phyloP scores from a whole-genome alignment of 768 basidiomycete species.

The Pseudohyphozyma bogoriensis region DNA sequence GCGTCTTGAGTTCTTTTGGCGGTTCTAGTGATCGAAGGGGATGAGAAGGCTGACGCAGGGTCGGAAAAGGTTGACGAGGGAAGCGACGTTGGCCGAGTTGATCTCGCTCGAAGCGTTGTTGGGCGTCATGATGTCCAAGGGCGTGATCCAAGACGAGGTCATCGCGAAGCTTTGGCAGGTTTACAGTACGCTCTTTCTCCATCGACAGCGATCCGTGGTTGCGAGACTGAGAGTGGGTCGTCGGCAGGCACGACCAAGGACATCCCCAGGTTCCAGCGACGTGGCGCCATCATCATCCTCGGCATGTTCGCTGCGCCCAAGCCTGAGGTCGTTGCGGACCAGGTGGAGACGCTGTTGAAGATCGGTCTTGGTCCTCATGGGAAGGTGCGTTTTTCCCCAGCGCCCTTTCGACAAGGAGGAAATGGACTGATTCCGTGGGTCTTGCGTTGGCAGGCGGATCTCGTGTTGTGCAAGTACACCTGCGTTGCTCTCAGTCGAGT shows the following conservation, averaged over 20 bases:
- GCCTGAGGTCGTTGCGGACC: conserved; percentile 63
- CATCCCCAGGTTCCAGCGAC: conserved; percentile 72
- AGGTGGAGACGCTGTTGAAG: conserved; percentile 71
- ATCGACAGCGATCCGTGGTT: neutral
- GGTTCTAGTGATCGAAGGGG: neutral
- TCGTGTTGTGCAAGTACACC: conserved; percentile 83
- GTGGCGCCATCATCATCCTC: conserved; percentile 90
- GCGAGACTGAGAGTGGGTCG: neutral
- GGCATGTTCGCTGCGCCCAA: conserved; percentile 90
- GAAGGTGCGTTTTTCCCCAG: conserved; percentile 47
- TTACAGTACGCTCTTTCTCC: conserved; percentile 55
- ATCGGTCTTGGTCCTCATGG: conserved; percentile 77
- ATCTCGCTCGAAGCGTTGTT: conserved; percentile 95
- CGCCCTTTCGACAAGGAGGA: no score
- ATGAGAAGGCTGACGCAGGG: conserved; percentile 10
- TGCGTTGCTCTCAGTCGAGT: conserved; percentile 85
- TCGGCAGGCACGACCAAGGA: conserved; percentile 58
- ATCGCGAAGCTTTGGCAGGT: conserved; percentile 90
- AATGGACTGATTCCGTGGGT: neutral
- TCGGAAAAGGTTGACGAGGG: conserved; percentile 66
- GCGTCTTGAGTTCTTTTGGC: conserved; percentile 33
- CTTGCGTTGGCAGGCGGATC: conserved; percentile 52
- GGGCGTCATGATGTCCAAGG: conserved; percentile 88
- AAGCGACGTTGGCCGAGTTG: conserved; percentile 83
- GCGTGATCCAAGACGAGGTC: conserved; percentile 70